Conservation (phyloP, 2,329 filamentous ascomycete genomes). For the Sarocladiaceae sp. region DNA sequence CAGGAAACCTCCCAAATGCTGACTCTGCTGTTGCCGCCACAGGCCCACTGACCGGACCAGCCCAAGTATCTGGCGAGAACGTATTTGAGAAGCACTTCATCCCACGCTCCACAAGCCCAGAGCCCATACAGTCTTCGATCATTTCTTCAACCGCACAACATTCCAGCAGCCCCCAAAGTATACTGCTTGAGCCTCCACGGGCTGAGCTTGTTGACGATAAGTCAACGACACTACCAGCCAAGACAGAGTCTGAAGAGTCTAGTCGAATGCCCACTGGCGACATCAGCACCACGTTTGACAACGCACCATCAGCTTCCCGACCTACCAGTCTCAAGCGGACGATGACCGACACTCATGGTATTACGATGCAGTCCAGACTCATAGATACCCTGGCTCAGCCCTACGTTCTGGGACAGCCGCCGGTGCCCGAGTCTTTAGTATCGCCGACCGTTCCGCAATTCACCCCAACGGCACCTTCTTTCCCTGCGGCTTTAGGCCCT, state of each 20-base stretch:
- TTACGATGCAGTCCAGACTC: conserved; percentile 73
- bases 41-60: conserved; percentile 73
- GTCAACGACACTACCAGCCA: conserved; percentile 12
- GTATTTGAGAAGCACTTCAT: conserved; percentile 80
- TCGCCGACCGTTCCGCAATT: conserved; percentile 39
- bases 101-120: conserved; percentile 45
- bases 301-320: conserved; percentile 49
- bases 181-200: conserved; percentile 12
- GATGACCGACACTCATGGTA: conserved; percentile 72
- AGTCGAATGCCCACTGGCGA: conserved; percentile 51
- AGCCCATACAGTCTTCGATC: conserved; percentile 18
- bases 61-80: conserved; percentile 66
- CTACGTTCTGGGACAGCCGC: conserved; percentile 49
- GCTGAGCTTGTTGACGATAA: conserved; percentile 13
- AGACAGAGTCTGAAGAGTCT: conserved; percentile 38
- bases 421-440: conserved; percentile 16
- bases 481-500: conserved; percentile 44
- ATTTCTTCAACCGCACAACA: neutral
- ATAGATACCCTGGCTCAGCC: conserved; percentile 81
- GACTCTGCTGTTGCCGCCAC: conserved; percentile 33
- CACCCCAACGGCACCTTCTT: conserved; percentile 30
- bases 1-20: conserved; percentile 51
- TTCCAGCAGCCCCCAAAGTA: conserved; percentile 13
- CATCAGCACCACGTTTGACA: conserved; percentile 44
- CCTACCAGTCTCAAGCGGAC: conserved; percentile 74